Base-by-base conservation (phyloP, 495 filamentous ascomycete species). In the Cenococcum geophilum region DNA sequence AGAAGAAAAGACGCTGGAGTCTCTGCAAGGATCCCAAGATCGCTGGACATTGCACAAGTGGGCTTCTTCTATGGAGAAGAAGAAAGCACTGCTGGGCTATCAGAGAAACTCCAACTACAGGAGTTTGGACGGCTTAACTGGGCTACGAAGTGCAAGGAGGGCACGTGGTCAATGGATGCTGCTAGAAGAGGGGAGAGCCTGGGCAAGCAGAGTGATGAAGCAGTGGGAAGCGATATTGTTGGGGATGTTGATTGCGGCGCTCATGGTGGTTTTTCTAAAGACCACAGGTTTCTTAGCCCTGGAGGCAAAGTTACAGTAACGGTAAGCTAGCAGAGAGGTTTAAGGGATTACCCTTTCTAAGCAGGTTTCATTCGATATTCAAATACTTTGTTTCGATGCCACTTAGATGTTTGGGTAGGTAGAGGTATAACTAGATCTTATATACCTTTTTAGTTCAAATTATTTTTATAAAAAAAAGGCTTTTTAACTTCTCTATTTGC, bases 11-110 rank as follows among this genome's bases (percentile, higher is more conserved):
- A 36, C 20, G 12, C 1, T n/a, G 11, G 20, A 40, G 6, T 37
- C 57, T 34, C 18, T 58, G 53, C 20, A 63, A 67, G 18, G 35
- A 36, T 73, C 73, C 57, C 72, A 72, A 51, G 76, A 83, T 47
- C 76, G 81, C 5, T 68, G 75, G 34, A 82, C 77, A 0, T 14
- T 84, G 61, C 67, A 67, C 8, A 70, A 76, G 49, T 82, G 74
- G 75, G 71, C 73, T 1, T 50, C 56, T 14, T 78, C 76, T 25
- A 72, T 68, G 63, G 64, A 76, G 5, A 67, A 65, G 54, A 75
- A 72, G 51, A 72, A 74, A 49, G 62, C 72, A 27, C 48, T 83
- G 57, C 59, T 70, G 1, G 68, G 62, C 1, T 85, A 83, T 60
- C 79, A 79, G 65, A 66, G 65, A 34, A 55, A 61, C 50, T 58